Conservation (phyloP, 164 flowering plant species). For the Sedum album region DNA sequence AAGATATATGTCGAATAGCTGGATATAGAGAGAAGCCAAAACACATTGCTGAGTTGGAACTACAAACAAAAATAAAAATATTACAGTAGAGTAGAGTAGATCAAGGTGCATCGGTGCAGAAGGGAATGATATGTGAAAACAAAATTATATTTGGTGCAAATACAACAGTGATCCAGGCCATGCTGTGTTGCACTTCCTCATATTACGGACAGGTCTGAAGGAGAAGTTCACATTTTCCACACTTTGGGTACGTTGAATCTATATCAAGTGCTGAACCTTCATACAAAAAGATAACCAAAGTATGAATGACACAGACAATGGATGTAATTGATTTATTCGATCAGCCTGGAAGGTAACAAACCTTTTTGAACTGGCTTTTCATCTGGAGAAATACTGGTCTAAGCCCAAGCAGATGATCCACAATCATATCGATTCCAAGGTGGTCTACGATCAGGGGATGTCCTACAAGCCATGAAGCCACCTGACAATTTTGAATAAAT, state of each 20-base stretch:
- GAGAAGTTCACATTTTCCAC: slow-evolving; percentile 96
- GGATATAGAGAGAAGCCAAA: neutral
- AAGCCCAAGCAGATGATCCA: slow-evolving; percentile 73
- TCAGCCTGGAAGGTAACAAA: neutral
- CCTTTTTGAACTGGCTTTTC: slow-evolving; percentile 51
- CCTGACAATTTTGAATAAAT: slow-evolving; percentile 25
- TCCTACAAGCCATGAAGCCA: slow-evolving; percentile 80
- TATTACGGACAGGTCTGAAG: slow-evolving; percentile 92
- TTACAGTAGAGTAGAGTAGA: too few species aligned
- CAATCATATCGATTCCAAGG: slow-evolving; percentile 69
- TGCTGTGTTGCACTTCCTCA: slow-evolving; percentile 96
- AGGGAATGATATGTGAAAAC: neutral
- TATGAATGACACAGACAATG: neutral
- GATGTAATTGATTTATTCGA: neutral
- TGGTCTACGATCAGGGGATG: slow-evolving; percentile 79
- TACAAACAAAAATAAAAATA: neutral
- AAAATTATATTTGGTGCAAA: neutral
- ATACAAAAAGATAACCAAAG: neutral
- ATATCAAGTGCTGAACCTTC: slow-evolving; percentile 45
- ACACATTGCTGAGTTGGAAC: too few species aligned
- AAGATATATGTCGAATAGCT: neutral
- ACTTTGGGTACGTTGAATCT: slow-evolving; percentile 96
- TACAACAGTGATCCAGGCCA: slow-evolving; percentile 52
- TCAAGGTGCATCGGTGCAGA: neutral
- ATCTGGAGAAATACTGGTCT: slow-evolving; percentile 72